phyloP scores from a whole-genome alignment of 2,329 filamentous ascomycete genomes.

The Monilinia vaccinii-corymbosi region DNA sequence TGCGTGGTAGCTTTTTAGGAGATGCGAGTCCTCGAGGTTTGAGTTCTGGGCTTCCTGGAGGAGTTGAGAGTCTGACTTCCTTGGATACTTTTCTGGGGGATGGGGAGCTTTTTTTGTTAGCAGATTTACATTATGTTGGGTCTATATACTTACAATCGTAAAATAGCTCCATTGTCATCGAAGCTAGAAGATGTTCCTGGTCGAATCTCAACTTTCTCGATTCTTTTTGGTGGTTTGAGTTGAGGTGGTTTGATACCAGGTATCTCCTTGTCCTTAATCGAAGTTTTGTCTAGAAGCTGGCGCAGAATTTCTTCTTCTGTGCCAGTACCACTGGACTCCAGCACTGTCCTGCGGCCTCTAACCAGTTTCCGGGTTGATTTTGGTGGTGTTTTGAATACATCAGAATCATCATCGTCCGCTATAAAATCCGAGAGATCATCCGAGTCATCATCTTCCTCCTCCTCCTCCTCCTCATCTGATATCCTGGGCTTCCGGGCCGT shows the following conservation, averaged over 20 bases:
- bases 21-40: conserved; percentile 21
- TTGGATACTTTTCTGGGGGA: conserved; percentile 18
- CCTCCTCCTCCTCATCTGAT: not conserved
- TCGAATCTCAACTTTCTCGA: not conserved
- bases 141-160: conserved; percentile 3
- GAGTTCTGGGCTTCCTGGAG: conserved; percentile 22
- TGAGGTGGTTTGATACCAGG: conserved; percentile 1
- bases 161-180: conserved; percentile 4
- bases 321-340: conserved; percentile 12
- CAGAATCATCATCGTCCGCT: conserved; percentile 22
- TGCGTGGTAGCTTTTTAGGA: conserved; percentile 30
- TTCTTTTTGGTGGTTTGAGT: conserved; percentile 9
- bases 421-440: conserved; percentile 27
- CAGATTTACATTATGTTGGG: no score
- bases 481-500: not conserved
- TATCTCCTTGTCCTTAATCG: conserved; percentile 9
- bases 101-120: conserved; percentile 19
- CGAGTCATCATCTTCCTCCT: conserved; percentile 9
- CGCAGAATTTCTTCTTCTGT: conserved; percentile 4
- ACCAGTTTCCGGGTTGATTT: conserved; percentile 23
- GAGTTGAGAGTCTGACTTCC: conserved; percentile 20
- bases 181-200: conserved; percentile 6
- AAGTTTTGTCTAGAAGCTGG: conserved; percentile 1
- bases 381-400: conserved; percentile 17
- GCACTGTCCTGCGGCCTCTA: conserved; percentile 13